phyloP scores from a whole-genome alignment of 108 stramenopile genomes.

The Skeletonema grethae region DNA sequence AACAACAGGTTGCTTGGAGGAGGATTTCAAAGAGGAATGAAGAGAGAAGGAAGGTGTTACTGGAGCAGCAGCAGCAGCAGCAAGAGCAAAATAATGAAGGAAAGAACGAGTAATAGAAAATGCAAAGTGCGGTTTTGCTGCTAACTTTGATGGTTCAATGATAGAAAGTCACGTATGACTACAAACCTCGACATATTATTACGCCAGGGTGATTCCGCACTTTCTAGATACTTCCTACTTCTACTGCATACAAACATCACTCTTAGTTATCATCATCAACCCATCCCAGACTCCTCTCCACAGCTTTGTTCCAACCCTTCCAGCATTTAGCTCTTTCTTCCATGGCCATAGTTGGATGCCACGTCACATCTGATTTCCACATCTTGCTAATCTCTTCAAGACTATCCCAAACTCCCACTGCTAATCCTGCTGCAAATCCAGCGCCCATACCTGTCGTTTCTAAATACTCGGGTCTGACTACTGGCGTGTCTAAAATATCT shows the following conservation, averaged over 20 bases:
- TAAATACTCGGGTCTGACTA: slow-evolving; percentile 73
- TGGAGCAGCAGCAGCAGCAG: slow-evolving; percentile 57
- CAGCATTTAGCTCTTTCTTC: slow-evolving; percentile 62
- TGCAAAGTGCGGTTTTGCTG: too few relatives aligned
- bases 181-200: background rate
- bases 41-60: slow-evolving; percentile 61
- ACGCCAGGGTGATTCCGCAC: background rate
- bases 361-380: slow-evolving; percentile 78
- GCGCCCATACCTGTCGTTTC: slow-evolving; percentile 98
- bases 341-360: slow-evolving; percentile 70
- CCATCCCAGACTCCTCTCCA: slow-evolving; percentile 89
- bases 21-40: slow-evolving; percentile 87
- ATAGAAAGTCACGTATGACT: background rate
- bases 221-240: background rate
- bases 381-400: slow-evolving; percentile 76
- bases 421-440: slow-evolving; percentile 96
- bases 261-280: slow-evolving; percentile 32
- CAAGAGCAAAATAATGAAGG: slow-evolving; percentile 20
- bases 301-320: slow-evolving; percentile 92
- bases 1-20: slow-evolving; percentile 85
- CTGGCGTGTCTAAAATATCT: slow-evolving; percentile 88
- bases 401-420: slow-evolving; percentile 91
- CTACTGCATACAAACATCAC: background rate
- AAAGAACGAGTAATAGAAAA: background rate
- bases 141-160: too few relatives aligned